Evolutionary conservation across 2,329 filamentous ascomycete genomes (phyloP).

Genomic region (Samsoniella hepiali): DNA sequence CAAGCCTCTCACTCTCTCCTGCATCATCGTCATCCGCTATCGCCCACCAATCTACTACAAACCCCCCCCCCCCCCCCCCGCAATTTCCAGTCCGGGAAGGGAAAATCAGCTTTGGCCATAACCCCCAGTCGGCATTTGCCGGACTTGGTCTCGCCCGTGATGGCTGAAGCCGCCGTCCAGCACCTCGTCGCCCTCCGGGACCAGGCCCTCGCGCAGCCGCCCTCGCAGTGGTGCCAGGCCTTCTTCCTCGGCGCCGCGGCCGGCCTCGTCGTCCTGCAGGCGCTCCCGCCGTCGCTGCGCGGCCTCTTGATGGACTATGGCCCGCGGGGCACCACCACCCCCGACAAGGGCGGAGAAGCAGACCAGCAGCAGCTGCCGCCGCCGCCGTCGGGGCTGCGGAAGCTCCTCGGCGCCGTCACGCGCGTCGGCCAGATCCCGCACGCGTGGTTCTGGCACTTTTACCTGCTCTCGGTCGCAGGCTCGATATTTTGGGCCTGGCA

Average conservation of each 20-base stretch:
- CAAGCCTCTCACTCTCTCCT: neutral
- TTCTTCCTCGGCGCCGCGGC: slow-evolving; percentile 45
- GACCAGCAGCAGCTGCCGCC: slow-evolving; percentile 9
- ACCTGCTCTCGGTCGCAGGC: slow-evolving; percentile 65
- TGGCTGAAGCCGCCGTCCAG: neutral
- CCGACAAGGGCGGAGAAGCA: neutral
- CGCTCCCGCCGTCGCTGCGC: slow-evolving; percentile 43
- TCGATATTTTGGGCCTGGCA: slow-evolving; percentile 74
- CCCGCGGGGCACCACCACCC: slow-evolving; percentile 36
- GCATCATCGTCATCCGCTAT: neutral
- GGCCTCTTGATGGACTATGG: slow-evolving; percentile 50
- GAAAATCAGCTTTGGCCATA: neutral
- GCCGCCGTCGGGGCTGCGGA: slow-evolving; percentile 22
- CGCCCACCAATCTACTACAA: neutral
- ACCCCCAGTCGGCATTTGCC: neutral
- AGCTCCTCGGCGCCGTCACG: slow-evolving; percentile 31
- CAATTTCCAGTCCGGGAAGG: too few relatives aligned
- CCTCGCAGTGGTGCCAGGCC: slow-evolving; percentile 40
- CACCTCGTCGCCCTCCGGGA: neutral
- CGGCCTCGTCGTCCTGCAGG: slow-evolving; percentile 40
- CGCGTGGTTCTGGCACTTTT: slow-evolving; percentile 87
- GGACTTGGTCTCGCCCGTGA: neutral
- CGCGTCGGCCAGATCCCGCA: slow-evolving; percentile 66
- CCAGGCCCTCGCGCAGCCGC: slow-evolving; percentile 21
- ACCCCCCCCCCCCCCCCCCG: too few relatives aligned